Evolutionary conservation across 306 rosid species (phyloP).

Genomic region (Purshia tridentata): DNA sequence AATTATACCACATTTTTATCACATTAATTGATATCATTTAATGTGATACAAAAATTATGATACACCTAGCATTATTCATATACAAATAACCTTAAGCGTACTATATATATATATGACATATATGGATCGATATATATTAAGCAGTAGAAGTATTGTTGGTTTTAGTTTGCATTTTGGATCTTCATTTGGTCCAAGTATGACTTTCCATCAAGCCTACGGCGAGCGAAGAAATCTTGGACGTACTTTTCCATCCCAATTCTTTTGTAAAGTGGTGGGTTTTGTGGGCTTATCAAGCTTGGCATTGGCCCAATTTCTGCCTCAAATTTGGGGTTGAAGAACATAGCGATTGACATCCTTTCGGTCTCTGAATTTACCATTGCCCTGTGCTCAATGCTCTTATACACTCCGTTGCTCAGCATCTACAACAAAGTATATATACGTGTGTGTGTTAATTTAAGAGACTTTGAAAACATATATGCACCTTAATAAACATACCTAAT

Average conservation of each 20-base stretch:
- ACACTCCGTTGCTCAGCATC: slow-evolving; percentile 79
- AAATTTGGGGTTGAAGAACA: slow-evolving; percentile 61
- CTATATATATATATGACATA: neutral
- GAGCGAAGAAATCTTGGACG: slow-evolving; percentile 47
- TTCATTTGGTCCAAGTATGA: slow-evolving; percentile 62
- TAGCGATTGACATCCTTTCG: slow-evolving; percentile 63
- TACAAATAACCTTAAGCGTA: too few relatives aligned
- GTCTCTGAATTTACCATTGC: slow-evolving; percentile 59
- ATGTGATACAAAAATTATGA: too few relatives aligned
- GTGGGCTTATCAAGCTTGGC: slow-evolving; percentile 25
- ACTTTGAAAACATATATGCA: too few relatives aligned
- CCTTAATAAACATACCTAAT: too few relatives aligned
- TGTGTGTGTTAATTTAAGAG: too few relatives aligned
- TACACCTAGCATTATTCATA: too few relatives aligned
- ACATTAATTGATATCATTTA: too few relatives aligned
- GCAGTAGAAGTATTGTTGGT: too few relatives aligned
- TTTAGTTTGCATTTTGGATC: slow-evolving; percentile 13
- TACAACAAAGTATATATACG: too few relatives aligned
- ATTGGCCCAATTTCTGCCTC: slow-evolving; percentile 64
- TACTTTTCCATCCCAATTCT: slow-evolving; percentile 54
- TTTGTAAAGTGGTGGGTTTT: slow-evolving; percentile 50
- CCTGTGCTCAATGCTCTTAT: slow-evolving; percentile 71
- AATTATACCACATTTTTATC: too few relatives aligned
- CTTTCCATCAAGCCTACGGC: slow-evolving; percentile 54
- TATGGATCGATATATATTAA: neutral